These are phyloP conservation scores for Agrocybe praecox DNA, from an alignment of 768 basidiomycete species.

Conservation along the genomic window DNA sequence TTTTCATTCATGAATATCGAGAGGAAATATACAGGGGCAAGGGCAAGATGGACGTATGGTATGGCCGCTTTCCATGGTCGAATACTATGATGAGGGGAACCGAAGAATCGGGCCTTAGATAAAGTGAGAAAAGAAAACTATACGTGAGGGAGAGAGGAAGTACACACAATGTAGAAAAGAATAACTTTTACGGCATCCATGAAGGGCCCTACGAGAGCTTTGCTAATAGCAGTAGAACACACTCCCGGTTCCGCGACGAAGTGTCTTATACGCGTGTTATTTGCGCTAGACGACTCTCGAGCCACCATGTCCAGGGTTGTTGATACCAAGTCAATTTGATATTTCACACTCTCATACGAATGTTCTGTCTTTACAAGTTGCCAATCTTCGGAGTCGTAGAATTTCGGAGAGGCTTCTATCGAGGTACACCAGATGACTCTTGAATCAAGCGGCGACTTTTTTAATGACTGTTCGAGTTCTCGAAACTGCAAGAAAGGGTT, in stretches of 20 bases:
- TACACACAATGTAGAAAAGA: conserved; percentile 65
- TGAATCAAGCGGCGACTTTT: conserved; percentile 43
- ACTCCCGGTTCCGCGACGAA: conserved; percentile 72
- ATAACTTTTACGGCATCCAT: conserved; percentile 50
- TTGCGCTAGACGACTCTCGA: conserved; percentile 21
- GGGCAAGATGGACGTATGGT: conserved; percentile 63
- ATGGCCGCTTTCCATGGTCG: conserved; percentile 64
- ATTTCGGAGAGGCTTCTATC: conserved; percentile 55
- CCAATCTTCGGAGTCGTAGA: conserved; percentile 69
- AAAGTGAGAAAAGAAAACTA: conserved; percentile 4
- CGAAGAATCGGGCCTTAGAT: conserved; percentile 65
- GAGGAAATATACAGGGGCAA: conserved; percentile 57
- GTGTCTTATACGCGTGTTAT: conserved; percentile 47
- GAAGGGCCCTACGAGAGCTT: conserved; percentile 45
- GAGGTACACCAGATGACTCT: conserved; percentile 85
- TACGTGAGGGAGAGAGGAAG: background rate
- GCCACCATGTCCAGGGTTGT: conserved; percentile 54
- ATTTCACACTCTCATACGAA: conserved; percentile 76
- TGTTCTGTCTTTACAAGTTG: conserved; percentile 62
- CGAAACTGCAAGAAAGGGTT: conserved; percentile 51
- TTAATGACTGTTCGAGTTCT: conserved; percentile 54
- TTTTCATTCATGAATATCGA: conserved; percentile 23
- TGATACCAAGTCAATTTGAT: conserved; percentile 72
- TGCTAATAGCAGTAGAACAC: conserved; percentile 62
- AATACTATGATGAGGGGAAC: conserved; percentile 71